These are phyloP conservation scores for Tolypocladium pustulatum DNA, from an alignment of 2,329 filamentous ascomycete genomes.

Conservation along the genomic window DNA sequence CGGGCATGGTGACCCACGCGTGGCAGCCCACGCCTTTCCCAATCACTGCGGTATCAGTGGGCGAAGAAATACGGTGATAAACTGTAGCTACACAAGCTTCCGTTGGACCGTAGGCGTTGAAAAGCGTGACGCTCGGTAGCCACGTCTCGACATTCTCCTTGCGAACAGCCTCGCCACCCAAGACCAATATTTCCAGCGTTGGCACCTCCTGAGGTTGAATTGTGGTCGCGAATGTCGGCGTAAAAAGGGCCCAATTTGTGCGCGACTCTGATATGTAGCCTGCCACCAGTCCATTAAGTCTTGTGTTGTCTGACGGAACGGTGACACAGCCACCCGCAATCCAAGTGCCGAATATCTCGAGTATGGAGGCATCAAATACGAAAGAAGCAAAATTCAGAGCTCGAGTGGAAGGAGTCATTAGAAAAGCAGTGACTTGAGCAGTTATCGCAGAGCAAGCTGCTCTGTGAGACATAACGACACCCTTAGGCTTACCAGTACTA, in stretches of 20 bases:
- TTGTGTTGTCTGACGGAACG: constrained; percentile 2
- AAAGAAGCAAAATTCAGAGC: constrained; percentile 1
- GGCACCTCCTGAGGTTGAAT: neutral
- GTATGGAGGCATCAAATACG: constrained; percentile 6
- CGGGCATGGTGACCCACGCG: constrained; percentile 11
- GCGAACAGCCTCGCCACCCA: neutral
- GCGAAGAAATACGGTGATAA: neutral
- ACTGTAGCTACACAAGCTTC: neutral
- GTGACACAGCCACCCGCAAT: constrained; percentile 2
- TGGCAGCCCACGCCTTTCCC: neutral
- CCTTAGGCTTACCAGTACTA: constrained; percentile 43
- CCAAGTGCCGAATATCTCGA: neutral
- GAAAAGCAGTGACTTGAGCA: neutral
- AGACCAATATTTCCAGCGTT: neutral
- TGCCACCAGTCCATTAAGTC: constrained; percentile 1
- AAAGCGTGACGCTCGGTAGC: neutral
- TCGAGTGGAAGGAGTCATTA: constrained; percentile 1
- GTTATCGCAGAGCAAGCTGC: neutral
- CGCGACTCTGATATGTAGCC: constrained; percentile 1
- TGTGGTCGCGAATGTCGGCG: constrained; percentile 3
- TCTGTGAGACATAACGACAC: neutral
- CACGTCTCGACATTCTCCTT: neutral
- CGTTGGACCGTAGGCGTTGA: neutral
- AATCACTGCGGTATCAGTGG: neutral
- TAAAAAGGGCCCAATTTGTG: constrained; percentile 1